phyloP scores from a whole-genome alignment of 148 eudicot species.

The Rhododendron ferrugineum region DNA sequence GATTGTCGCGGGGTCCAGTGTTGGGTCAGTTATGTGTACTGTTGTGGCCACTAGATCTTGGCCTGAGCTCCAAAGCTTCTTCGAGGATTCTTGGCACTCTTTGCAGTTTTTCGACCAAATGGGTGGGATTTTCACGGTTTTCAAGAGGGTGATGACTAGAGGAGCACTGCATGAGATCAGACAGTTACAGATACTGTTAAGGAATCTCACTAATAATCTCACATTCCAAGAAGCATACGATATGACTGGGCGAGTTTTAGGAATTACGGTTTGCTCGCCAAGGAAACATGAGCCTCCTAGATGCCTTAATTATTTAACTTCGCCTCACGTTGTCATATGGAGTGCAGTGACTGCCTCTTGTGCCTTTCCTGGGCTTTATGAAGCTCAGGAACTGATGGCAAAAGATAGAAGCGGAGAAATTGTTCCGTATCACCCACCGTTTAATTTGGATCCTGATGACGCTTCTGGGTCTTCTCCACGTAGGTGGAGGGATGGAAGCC shows the following conservation, averaged over 20 bases:
- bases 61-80: conserved; percentile 95
- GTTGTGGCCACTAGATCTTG: conserved; percentile 88
- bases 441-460: conserved; percentile 79
- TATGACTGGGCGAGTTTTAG: conserved; percentile 83
- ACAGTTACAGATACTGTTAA: conserved; percentile 71
- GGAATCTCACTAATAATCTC: conserved; percentile 73
- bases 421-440: conserved; percentile 92
- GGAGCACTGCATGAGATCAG: conserved; percentile 94
- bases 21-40: conserved; percentile 86
- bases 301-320: conserved; percentile 89
- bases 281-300: conserved; percentile 96
- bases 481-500: conserved; percentile 98
- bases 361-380: conserved; percentile 97
- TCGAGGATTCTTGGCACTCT: conserved; percentile 87
- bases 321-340: conserved; percentile 98
- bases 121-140: conserved; percentile 70
- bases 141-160: conserved; percentile 66
- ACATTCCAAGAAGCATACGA: conserved; percentile 96
- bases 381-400: conserved; percentile 98
- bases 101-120: conserved; percentile 86
- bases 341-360: conserved; percentile 99
- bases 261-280: conserved; percentile 93
- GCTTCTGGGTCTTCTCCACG: conserved; percentile 50
- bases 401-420: conserved; percentile 82
- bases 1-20: conserved; percentile 88